Evolutionary conservation across 306 rosid species (phyloP).

Genomic region (Castanospermum australe): DNA sequence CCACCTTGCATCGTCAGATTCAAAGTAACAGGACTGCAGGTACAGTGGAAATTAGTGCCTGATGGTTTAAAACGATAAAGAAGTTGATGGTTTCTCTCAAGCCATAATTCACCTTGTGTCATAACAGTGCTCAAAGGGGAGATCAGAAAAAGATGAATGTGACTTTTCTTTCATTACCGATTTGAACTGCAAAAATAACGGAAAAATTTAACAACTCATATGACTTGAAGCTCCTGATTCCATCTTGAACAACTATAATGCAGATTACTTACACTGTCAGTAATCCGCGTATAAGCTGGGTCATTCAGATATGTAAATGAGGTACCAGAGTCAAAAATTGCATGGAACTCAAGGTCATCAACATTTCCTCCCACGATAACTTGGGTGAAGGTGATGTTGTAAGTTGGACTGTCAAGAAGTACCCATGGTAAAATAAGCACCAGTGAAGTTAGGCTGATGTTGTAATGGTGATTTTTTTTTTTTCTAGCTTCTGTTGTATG

Average conservation of each 20-base stretch:
- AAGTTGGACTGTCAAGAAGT: conserved; percentile 58
- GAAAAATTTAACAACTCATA: neutral
- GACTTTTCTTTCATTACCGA: conserved; percentile 36
- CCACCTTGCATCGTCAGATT: conserved; percentile 87
- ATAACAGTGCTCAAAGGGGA: conserved; percentile 88
- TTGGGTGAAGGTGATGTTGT: conserved; percentile 72
- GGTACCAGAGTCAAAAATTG: conserved; percentile 88
- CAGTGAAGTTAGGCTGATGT: neutral
- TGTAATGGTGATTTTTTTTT: neutral
- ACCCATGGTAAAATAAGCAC: conserved; percentile 24
- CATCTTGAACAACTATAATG: neutral
- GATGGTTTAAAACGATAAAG: neutral
- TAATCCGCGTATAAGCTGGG: conserved; percentile 67
- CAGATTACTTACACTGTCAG: conserved; percentile 52
- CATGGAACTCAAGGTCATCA: conserved; percentile 50
- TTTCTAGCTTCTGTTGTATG: neutral
- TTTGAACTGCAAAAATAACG: conserved; percentile 58
- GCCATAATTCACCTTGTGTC: conserved; percentile 45
- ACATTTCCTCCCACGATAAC: conserved; percentile 46
- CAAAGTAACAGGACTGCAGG: conserved; percentile 41
- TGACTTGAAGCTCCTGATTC: conserved; percentile 6
- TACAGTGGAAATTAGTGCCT: conserved; percentile 33
- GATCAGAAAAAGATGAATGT: conserved; percentile 19
- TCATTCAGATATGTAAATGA: conserved; percentile 79
- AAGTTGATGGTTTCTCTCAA: neutral